phyloP scores from a whole-genome alignment of 257 asterid species.

The Nicotiana undulata region DNA sequence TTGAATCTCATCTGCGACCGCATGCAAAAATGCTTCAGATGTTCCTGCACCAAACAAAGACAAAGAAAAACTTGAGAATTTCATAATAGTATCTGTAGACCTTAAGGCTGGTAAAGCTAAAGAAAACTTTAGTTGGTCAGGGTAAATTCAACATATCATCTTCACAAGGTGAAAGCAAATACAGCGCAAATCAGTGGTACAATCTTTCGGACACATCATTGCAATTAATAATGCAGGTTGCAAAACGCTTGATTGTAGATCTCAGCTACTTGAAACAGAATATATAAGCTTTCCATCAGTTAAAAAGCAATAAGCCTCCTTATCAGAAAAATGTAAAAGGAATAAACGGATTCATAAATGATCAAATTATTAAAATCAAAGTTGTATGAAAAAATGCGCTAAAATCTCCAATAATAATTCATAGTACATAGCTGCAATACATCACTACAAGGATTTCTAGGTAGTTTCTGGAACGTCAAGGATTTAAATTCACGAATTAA shows the following conservation, averaged over 20 bases:
- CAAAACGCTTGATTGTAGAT: not conserved
- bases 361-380: not conserved
- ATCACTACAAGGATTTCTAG: no score
- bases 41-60: conserved; percentile 46
- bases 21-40: conserved; percentile 95
- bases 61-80: not conserved
- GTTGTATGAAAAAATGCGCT: not conserved
- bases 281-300: not conserved
- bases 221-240: not conserved
- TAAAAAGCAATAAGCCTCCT: not conserved
- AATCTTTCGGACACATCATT: not conserved
- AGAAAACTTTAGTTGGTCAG: not conserved
- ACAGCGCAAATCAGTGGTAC: not conserved
- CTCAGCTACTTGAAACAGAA: conserved; percentile 3
- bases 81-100: not conserved
- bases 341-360: not conserved
- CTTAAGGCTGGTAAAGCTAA: not conserved
- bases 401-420: not conserved
- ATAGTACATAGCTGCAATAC: no score
- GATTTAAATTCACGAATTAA: no score
- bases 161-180: not conserved
- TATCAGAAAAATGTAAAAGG: not conserved
- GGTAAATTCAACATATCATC: not conserved
- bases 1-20: conserved; percentile 79
- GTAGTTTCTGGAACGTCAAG: no score